phyloP scores from a whole-genome alignment of 257 asterid species.

The Petunia axillaris region DNA sequence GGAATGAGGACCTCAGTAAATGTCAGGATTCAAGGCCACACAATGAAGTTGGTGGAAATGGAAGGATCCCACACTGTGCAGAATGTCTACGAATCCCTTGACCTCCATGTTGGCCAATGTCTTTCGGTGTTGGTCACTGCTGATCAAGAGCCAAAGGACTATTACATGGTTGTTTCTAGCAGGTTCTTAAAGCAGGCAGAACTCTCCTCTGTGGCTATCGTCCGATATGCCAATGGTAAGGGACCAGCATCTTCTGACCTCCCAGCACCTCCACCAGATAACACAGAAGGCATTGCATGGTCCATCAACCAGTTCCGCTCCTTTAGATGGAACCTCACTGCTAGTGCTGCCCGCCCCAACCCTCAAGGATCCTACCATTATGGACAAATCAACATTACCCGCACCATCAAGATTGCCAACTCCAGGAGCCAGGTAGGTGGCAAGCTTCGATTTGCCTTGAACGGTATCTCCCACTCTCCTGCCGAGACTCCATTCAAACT shows the following conservation, averaged over 20 bases:
- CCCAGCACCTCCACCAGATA: slow-evolving; percentile 31
- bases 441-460: slow-evolving; percentile 23
- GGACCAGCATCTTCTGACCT: slow-evolving; percentile 28
- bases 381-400: slow-evolving; percentile 28
- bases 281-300: slow-evolving; percentile 31
- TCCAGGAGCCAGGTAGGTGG: slow-evolving; percentile 1
- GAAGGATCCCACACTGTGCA: slow-evolving; percentile 29
- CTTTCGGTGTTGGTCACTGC: slow-evolving; percentile 28
- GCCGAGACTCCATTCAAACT: slow-evolving; percentile 27
- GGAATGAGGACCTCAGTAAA: slow-evolving; percentile 28
- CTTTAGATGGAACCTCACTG: slow-evolving; percentile 29
- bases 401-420: slow-evolving; percentile 24
- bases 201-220: slow-evolving; percentile 7
- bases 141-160: slow-evolving; percentile 28
- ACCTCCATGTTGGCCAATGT: slow-evolving; percentile 31
- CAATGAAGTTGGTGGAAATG: slow-evolving; percentile 26
- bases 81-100: slow-evolving; percentile 25
- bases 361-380: slow-evolving; percentile 31
- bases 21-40: slow-evolving; percentile 24
- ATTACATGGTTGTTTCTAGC: slow-evolving; percentile 24
- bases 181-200: slow-evolving; percentile 17
- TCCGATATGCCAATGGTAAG: slow-evolving; percentile 21
- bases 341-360: slow-evolving; percentile 33
- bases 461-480: slow-evolving; percentile 10
- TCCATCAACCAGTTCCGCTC: slow-evolving; percentile 28